These are phyloP conservation scores for Trametes sp. DNA, from an alignment of 1,284 basidiomycete species.

Conservation along the genomic window DNA sequence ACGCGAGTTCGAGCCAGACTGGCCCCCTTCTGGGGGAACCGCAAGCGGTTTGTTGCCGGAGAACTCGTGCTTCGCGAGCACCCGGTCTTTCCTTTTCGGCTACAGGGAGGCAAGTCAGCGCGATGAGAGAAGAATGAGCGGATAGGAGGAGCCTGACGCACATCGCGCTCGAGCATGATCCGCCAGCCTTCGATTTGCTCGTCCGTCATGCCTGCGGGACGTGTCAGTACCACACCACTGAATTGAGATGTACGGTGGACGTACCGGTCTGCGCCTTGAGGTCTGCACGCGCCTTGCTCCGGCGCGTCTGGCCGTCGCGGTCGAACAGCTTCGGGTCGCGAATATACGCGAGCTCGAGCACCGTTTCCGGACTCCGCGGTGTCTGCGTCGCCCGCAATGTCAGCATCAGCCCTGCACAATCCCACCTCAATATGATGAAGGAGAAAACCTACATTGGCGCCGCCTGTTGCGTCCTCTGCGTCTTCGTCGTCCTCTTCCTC, in stretches of 20 bases:
- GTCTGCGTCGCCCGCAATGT: conserved; percentile 31
- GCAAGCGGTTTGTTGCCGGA: conserved; percentile 59
- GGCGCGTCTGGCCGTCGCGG: conserved; percentile 74
- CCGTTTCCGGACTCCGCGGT: conserved; percentile 57
- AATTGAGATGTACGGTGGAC: not conserved
- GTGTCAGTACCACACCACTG: not conserved
- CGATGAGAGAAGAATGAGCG: conserved; percentile 3
- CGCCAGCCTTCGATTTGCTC: conserved; percentile 90
- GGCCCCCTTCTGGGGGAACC: conserved; percentile 25
- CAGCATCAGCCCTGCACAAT: not conserved
- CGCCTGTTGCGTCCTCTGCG: conserved; percentile 43
- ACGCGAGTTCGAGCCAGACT: conserved; percentile 30
- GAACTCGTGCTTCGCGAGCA: conserved; percentile 78
- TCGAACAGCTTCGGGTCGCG: conserved; percentile 77
- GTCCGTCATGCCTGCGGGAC: conserved; percentile 62
- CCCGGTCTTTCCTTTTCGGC: conserved; percentile 78
- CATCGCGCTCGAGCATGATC: conserved; percentile 86
- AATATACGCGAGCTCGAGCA: conserved; percentile 81
- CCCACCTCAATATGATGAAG: not conserved
- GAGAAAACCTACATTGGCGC: conserved; percentile 32
- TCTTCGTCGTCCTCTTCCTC: conserved; percentile 56
- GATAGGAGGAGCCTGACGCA: conserved; percentile 48
- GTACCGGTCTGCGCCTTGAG: conserved; percentile 71
- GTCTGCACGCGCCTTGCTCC: conserved; percentile 69
- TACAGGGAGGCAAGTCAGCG: not conserved